phyloP scores from a whole-genome alignment of 352 stramenopile genomes.

The Globisporangium barbulae region DNA sequence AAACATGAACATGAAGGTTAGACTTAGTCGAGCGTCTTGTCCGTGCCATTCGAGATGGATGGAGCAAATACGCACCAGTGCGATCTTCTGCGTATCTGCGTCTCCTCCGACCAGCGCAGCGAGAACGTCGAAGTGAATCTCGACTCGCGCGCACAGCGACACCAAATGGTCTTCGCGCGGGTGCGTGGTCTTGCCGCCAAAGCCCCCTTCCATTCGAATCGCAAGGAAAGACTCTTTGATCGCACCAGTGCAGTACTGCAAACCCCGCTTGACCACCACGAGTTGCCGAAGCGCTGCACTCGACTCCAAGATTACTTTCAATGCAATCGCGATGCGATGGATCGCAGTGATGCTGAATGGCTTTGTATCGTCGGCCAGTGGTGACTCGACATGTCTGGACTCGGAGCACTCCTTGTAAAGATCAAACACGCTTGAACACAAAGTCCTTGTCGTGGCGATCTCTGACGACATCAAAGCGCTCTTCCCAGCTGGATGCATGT shows the following conservation, averaged over 20 bases:
- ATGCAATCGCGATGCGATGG: slow-evolving; percentile 23
- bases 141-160: slow-evolving; percentile 35
- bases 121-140: slow-evolving; percentile 50
- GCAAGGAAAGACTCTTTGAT: slow-evolving; percentile 46
- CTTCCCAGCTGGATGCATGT: background rate
- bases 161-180: slow-evolving; percentile 30
- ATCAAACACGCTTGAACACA: slow-evolving; percentile 38
- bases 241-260: slow-evolving; percentile 30
- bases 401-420: slow-evolving; percentile 33
- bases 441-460: slow-evolving; percentile 12
- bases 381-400: slow-evolving; percentile 5
- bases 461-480: slow-evolving; percentile 18
- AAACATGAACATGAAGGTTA: background rate
- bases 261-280: slow-evolving; percentile 30
- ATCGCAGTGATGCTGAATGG: background rate
- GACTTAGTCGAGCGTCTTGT: background rate
- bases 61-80: slow-evolving; percentile 25
- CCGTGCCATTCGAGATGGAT: background rate
- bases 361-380: background rate
- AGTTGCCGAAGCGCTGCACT: slow-evolving; percentile 24
- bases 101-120: slow-evolving; percentile 38
- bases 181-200: slow-evolving; percentile 33
- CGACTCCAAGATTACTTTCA: slow-evolving; percentile 41
- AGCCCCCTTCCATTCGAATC: slow-evolving; percentile 48
- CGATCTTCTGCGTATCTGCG: slow-evolving; percentile 29